phyloP scores from a whole-genome alignment of 495 filamentous ascomycete species.

The Glonium stellatum region DNA sequence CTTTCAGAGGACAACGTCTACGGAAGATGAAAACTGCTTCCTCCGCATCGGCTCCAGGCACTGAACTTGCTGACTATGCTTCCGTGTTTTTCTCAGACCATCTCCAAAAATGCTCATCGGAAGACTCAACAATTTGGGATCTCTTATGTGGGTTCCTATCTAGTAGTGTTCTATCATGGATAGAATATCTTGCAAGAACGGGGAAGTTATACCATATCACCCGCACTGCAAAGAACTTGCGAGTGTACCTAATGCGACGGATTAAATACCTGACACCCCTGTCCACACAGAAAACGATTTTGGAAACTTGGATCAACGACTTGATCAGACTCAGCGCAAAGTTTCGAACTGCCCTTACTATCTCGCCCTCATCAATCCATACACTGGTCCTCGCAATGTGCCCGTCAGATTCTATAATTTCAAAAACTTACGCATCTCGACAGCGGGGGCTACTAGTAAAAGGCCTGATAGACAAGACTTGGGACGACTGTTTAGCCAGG shows the following conservation, averaged over 20 bases:
- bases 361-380: conserved; percentile 32
- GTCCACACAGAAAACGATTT: conserved; percentile 11
- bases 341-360: conserved; percentile 28
- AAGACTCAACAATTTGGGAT: background rate
- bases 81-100: conserved; percentile 34
- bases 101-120: conserved; percentile 17
- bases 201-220: conserved; percentile 29
- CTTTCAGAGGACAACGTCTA: background rate
- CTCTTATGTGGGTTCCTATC: conserved; percentile 31
- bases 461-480: conserved; percentile 27
- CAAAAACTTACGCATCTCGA: conserved; percentile 18
- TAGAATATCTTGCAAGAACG: conserved; percentile 33
- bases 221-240: conserved; percentile 32
- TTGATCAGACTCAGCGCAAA: conserved; percentile 29
- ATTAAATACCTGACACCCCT: conserved; percentile 26
- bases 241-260: conserved; percentile 24
- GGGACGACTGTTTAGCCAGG: conserved; percentile 23
- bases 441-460: conserved; percentile 19
- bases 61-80: conserved; percentile 32
- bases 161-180: conserved; percentile 36
- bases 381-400: conserved; percentile 35
- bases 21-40: conserved; percentile 27
- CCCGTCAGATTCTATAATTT: conserved; percentile 33
- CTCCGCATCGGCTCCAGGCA: conserved; percentile 3
- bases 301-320: conserved; percentile 32